Percentiles rank a stretch among this genome's conserved stretches.
Evolutionary conservation across 768 basidiomycete genomes (phyloP).

Genomic region (Mycena rebaudengoi): DNA sequence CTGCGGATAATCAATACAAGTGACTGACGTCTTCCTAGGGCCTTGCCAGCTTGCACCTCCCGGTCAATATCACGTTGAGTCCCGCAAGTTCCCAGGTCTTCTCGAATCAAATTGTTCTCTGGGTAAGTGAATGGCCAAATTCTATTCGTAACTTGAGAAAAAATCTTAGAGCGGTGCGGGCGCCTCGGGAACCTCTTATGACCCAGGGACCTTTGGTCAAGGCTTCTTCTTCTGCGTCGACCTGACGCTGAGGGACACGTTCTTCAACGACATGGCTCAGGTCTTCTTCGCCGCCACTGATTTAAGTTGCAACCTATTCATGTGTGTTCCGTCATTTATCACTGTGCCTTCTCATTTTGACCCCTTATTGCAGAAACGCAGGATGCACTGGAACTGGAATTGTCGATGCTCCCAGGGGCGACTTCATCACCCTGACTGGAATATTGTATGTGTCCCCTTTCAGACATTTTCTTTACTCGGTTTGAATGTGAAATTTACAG

Average conservation of each 20-base stretch:
- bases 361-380: conserved; percentile 8
- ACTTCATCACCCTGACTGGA: conserved; percentile 14
- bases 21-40: conserved; percentile 1
- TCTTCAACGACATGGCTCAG: conserved; percentile 10
- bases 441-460: conserved; percentile 14
- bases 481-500: conserved; percentile 6
- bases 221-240: conserved; percentile 17
- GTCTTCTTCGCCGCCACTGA: conserved; percentile 15
- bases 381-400: conserved; percentile 16
- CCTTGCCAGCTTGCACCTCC: neutral
- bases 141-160: neutral
- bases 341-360: conserved; percentile 6
- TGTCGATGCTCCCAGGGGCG: conserved; percentile 3
- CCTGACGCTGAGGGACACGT: conserved; percentile 8
- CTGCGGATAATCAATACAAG: neutral
- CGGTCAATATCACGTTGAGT: neutral
- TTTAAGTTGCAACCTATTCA: conserved; percentile 9
- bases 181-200: neutral
- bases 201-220: conserved; percentile 6
- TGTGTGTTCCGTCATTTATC: neutral
- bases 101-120: conserved; percentile 8
- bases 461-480: neutral
- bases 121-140: conserved; percentile 1
- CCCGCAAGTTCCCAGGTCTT: neutral
- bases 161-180: neutral